phyloP scores from a whole-genome alignment of 129 eudicot genomes.

The Calendula officinalis region DNA sequence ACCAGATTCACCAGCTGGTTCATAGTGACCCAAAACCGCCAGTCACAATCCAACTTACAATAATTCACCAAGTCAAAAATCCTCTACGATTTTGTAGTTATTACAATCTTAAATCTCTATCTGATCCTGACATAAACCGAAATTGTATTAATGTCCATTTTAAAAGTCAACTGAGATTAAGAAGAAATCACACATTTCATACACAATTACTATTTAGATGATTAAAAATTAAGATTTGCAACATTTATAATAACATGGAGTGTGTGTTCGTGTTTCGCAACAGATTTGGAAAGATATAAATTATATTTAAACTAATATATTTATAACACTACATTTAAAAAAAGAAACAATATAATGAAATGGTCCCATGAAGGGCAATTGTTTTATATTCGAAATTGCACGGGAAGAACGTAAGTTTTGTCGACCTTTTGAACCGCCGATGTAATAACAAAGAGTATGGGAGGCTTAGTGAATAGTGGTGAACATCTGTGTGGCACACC shows the following conservation, averaged over 20 bases:
- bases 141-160: neutral
- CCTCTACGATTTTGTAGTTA: conserved; percentile 9
- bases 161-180: neutral
- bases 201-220: too few species aligned
- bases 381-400: neutral
- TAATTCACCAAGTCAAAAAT: conserved; percentile 25
- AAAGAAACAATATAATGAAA: neutral
- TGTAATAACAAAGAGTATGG: neutral
- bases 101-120: conserved; percentile 15
- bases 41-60: conserved; percentile 25
- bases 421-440: conserved; percentile 21
- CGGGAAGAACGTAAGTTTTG: conserved; percentile 20
- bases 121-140: neutral
- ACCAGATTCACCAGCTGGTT: conserved; percentile 38
- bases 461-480: too few species aligned
- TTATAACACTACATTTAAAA: too few species aligned
- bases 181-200: neutral
- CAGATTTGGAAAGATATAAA: too few species aligned
- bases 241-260: too few species aligned
- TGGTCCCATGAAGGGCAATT: conserved; percentile 21
- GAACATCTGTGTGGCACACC: too few species aligned
- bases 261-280: too few species aligned
- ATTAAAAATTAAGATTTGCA: too few species aligned
- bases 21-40: conserved; percentile 32
- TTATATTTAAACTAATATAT: too few species aligned